Conservation (phyloP, 768 basidiomycete genomes). For the Calocybe indica region DNA sequence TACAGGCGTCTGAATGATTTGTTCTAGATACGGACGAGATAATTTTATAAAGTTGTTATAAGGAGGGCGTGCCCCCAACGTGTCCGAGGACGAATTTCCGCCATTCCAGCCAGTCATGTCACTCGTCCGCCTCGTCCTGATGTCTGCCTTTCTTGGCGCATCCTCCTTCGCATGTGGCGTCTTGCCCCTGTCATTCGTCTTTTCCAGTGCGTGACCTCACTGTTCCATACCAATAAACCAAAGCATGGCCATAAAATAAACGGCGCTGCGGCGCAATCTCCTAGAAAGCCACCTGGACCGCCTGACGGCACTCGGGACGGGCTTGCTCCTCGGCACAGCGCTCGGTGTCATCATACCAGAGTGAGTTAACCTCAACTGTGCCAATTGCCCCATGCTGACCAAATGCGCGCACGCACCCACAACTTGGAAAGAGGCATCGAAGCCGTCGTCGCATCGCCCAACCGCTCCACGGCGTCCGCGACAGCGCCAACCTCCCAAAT, state of each 20-base stretch:
- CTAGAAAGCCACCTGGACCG: conserved; percentile 34
- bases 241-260: conserved; percentile 3
- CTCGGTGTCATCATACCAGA: conserved; percentile 92
- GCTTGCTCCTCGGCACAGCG: conserved; percentile 84
- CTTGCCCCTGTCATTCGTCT: conserved; percentile 66
- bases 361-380: conserved; percentile 41
- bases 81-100: no score
- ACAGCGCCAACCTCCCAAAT: conserved; percentile 41
- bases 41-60: neutral
- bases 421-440: conserved; percentile 62
- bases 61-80: no score
- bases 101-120: conserved; percentile 21
- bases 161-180: conserved; percentile 67
- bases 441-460: conserved; percentile 34
- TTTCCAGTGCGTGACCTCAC: conserved; percentile 53
- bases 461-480: conserved; percentile 20
- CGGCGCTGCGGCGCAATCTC: neutral
- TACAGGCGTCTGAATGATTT: no score
- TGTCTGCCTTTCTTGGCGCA: conserved; percentile 57
- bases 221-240: no score
- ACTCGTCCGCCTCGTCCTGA: conserved; percentile 29
- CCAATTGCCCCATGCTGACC: neutral
- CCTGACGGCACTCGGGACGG: conserved; percentile 62
- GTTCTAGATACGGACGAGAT: neutral
- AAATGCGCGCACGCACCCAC: neutral